Evolutionary conservation across 805 yeast genomes (phyloP), one percentile per base, ranked within the genome.

Genomic region (Yamadazyma ubonensis): DNA sequence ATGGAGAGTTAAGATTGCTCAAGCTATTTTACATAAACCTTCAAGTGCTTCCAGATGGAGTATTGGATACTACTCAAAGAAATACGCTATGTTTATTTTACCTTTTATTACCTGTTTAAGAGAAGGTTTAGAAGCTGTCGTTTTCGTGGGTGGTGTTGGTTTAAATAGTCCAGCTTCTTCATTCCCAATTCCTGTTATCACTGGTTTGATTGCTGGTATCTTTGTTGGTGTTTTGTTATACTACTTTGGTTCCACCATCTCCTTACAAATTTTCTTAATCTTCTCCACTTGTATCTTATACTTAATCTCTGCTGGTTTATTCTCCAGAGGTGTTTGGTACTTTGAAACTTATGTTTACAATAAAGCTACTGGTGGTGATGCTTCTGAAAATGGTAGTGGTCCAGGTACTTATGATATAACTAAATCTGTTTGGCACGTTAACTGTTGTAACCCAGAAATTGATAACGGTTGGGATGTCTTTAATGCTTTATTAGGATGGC

Each of bases 391-490:
- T 53, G 98, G 98, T 54, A 74, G 82, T 39, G 99, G 99, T 52
- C 91, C 96, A 30, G 99, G 99, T 59, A 83, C 97, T 18, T 91
- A 91, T 67, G 82, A 91, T 64, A 78, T 91, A 55, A 55, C 71
- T 36, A 76, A 75, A 55, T 67, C 85, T 10, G 96, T 91, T 19
- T 91, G 96, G 90, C 99, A 91, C 68, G 95, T 91, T 46, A 89
- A 91, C 75, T 91, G 97, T 70, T 91, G 98, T 72, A 89, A 89
- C 66, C 97, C 97, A 33, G 90, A 84, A 63, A 71, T 75, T 43
- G 91, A 84, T 65, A 81, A 83, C 53, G 98, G 97, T 70, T 91
- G 98, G 98, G 96, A 89, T 76, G 81, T 91, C 46, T 91, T 91
- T 76, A 91, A 91, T 58, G 87, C 97, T 19, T 64, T 91, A 42